Conservation (phyloP, 495 filamentous ascomycete genomes). For the Paragyromitra xinjiangensis region DNA sequence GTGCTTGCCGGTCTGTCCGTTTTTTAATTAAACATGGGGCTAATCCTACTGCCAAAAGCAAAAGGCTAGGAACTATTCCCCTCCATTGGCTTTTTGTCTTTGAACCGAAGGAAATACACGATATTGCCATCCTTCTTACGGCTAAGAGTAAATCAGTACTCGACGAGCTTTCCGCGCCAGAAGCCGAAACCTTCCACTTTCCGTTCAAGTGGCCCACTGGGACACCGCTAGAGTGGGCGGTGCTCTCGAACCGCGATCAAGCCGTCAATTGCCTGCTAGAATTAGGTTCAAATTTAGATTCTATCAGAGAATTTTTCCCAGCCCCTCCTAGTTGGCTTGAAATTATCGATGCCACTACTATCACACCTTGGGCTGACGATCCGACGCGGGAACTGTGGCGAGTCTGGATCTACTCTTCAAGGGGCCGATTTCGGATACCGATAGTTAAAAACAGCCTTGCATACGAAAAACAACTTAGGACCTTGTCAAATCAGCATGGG, state of each 20-base stretch:
- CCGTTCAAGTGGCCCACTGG: conserved; percentile 23
- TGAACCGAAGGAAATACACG: neutral
- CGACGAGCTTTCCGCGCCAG: neutral
- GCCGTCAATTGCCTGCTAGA: conserved; percentile 10
- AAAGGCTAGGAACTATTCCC: conserved; percentile 20
- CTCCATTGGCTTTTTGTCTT: conserved; percentile 39
- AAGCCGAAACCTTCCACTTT: conserved; percentile 17
- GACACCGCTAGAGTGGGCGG: conserved; percentile 26
- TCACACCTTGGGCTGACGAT: neutral
- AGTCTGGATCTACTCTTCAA: conserved; percentile 4
- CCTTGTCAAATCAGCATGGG: too few relatives aligned
- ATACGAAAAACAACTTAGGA: neutral
- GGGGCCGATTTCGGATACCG: neutral
- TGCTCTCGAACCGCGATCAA: conserved; percentile 9
- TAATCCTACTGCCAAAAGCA: conserved; percentile 24
- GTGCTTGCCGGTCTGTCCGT: neutral
- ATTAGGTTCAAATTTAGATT: conserved; percentile 17
- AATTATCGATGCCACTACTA: neutral
- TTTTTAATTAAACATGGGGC: conserved; percentile 15
- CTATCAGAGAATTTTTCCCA: conserved; percentile 24
- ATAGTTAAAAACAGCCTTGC: neutral
- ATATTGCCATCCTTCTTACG: conserved; percentile 13
- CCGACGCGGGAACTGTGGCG: neutral
- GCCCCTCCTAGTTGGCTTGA: neutral
- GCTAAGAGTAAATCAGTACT: conserved; percentile 1